Evolutionary conservation across 2,329 filamentous ascomycete species (phyloP).

Genomic region (Blastomyces emzantsi): DNA sequence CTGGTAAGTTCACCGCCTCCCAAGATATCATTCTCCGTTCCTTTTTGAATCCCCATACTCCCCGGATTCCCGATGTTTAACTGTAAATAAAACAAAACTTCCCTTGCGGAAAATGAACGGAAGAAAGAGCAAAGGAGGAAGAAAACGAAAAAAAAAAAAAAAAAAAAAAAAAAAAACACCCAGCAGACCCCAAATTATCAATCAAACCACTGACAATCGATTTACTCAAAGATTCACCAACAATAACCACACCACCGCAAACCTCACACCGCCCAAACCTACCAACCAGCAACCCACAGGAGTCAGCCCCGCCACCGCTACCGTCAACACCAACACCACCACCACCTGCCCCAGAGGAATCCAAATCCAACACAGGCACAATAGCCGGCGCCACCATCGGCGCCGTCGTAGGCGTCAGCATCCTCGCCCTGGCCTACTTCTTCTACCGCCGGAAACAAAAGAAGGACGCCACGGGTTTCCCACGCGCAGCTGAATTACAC

Average conservation of each 20-base stretch:
- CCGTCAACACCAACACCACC: background rate
- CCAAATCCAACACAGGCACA: background rate
- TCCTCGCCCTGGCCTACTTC: background rate
- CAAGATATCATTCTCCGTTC: background rate
- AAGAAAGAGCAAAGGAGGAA: background rate
- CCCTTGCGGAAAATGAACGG: background rate
- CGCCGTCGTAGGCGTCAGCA: background rate
- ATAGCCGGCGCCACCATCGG: background rate
- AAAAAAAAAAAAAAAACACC: background rate
- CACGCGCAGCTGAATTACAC: background rate
- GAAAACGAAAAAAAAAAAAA: background rate
- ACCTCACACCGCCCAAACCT: background rate
- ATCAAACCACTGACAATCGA: background rate
- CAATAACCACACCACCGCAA: background rate
- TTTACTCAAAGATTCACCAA: background rate
- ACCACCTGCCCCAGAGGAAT: background rate
- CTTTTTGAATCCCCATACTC: background rate
- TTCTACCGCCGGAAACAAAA: constrained; percentile 1
- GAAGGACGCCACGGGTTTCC: background rate
- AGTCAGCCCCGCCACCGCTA: background rate
- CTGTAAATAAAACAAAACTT: background rate
- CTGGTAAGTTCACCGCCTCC: background rate
- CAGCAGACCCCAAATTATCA: background rate
- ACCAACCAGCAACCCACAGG: background rate
- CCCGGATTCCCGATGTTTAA: background rate